Evolutionary conservation across 2,329 filamentous ascomycete species (phyloP), one percentile per base, ranked within the genome.

Genomic region (Penicillium janthinellum): DNA sequence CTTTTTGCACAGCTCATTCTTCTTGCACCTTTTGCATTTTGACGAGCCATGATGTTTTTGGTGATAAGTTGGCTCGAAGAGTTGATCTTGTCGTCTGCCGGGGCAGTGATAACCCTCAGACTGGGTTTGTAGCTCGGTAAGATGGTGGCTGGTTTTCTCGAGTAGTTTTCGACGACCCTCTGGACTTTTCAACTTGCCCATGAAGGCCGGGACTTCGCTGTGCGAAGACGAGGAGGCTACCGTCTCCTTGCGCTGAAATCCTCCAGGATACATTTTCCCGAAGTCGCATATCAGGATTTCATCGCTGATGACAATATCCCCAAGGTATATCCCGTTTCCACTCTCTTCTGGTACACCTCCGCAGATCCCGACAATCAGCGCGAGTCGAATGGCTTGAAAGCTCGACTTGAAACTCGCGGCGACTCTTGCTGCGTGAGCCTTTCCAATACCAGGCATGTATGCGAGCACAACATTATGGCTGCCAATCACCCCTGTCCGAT

Each of bases 401-500:
- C 59, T 62, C 17, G 38, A 54, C n/a, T 44, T 31, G 22, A 48
- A 54, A 34, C 50, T 59, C 4, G n/a, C 37, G 28, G 56, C 59
- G 28, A 62, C 59, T 12, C 42, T 56, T 38, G 53, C 56, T 45
- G 56, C 56, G 6, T 44, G 38, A 4, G 25, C 44, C 20, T 59
- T 58, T 39, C 56, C 59, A 3, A 56, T 54, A 20, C 53, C 59
- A 1, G 59, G 48, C 59, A 62, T 62, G n/a, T 58, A 57, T 22
- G 48, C 49, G 14, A 62, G 41, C 2, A 62, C 59, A 14, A 59
- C 53, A 56, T 62, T 58, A 49, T 62, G 57, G 35, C 51, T 54
- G 12, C 56, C 56, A 12, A 62, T 59, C 4, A 39, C 39, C 6
- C 59, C 59, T 8, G 57, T 59, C 14, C 56, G 54, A 49, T 62